Evolutionary conservation across 176 grass and related monocot species (phyloP), one percentile per base, ranked within the genome.

Genomic region (Carex parvula): DNA sequence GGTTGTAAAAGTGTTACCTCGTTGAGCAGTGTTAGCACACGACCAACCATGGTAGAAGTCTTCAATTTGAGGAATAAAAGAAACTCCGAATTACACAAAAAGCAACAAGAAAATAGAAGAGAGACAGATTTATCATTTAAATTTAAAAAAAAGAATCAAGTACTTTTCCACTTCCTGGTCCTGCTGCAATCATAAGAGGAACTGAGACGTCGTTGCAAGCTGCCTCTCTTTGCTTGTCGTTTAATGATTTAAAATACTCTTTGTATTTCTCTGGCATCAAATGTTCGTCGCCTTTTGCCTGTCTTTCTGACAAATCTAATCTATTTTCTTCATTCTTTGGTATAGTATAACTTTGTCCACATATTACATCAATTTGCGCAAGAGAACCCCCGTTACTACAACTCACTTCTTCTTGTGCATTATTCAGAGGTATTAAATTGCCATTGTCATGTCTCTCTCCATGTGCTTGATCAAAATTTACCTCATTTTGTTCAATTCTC

Each of bases 11-110:
- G 44, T n/a, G 14, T 82, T 92, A 98, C 95, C 92, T 98, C 87
- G 85, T 94, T 89, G 62, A 98, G 92, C 11, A 98, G 86, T 65
- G 87, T 98, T 81, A 98, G 86, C 80, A 98, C 92, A 53, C 95
- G 90, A 22, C 90, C 92, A 42, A 98, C 95, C 95, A 98, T 98
- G 77, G 95, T 94, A 17, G 95, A 98, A 78, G 95, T 98, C 95
- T 98, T 82, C 65, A 85, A 3, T 80, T 82, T 66, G 84, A 69
- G 65, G 5, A 67, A 82, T 26, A 24, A 82, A 65, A 63, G 66
- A 8, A 63, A 67, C 4, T 82, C 18, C 18, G 37, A 53, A 60
- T 18, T 37, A 24, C 15, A 46, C 57, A 2, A 42, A 82, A 60
- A 22, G 56, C 17, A 44, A 82, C 79, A 63, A 82, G 46, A 82